Conservation (phyloP, 129 eudicot genomes). For the Erigeron canadensis region DNA sequence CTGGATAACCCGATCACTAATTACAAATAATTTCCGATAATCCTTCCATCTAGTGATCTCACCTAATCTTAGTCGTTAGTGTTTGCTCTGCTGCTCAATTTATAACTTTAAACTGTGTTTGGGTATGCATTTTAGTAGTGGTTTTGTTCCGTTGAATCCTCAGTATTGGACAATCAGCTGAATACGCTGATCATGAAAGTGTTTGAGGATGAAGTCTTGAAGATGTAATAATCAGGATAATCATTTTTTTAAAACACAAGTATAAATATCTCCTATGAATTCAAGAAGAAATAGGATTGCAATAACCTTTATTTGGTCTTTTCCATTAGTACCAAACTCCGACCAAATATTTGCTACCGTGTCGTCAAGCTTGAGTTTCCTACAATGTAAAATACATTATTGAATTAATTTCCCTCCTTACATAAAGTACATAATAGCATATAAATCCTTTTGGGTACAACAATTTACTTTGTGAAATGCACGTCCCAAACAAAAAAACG, state of each 20-base stretch:
- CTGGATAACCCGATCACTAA: no score
- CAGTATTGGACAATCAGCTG: no score
- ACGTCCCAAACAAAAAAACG: background rate
- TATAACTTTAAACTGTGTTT: no score
- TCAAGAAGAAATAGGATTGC: background rate
- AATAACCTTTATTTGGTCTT: conserved; percentile 73
- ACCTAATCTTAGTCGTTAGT: no score
- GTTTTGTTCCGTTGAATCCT: no score
- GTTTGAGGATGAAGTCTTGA: no score
- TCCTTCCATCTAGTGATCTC: no score
- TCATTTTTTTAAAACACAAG: background rate
- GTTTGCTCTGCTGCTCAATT: no score
- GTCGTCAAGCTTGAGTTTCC: conserved; percentile 73
- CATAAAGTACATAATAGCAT: background rate
- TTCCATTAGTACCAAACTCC: conserved; percentile 58
- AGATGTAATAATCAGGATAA: background rate
- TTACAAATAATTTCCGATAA: no score
- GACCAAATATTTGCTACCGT: conserved; percentile 72
- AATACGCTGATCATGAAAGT: no score
- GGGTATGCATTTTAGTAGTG: no score
- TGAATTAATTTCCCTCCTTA: background rate
- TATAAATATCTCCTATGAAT: background rate
- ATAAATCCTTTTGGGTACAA: background rate
- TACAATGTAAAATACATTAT: conserved; percentile 22
- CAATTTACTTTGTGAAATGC: no score